These are phyloP conservation scores for Aspergillus phoenicis DNA, from an alignment of 2,329 filamentous ascomycete species.

Conservation along the genomic window DNA sequence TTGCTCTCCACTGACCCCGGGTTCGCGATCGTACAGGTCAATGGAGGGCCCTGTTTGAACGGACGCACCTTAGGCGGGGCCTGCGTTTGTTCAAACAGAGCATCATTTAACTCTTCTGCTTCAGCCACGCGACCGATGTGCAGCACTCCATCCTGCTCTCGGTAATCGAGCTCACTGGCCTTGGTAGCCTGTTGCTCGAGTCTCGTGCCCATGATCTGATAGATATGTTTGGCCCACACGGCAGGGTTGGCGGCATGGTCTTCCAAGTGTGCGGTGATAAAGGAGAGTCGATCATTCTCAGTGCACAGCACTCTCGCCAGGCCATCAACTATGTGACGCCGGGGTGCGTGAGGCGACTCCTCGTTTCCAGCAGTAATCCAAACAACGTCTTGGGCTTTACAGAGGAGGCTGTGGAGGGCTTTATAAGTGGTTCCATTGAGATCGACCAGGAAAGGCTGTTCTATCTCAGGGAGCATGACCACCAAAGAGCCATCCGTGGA, in stretches of 20 bases:
- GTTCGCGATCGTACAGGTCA: not conserved
- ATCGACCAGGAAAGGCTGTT: not conserved
- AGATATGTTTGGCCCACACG: not conserved
- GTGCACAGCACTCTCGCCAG: not conserved
- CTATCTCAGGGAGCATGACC: not conserved
- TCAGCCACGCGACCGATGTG: not conserved
- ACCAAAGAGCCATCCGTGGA: not conserved
- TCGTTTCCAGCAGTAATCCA: not conserved
- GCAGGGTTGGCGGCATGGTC: not conserved
- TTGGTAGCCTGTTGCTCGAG: not conserved
- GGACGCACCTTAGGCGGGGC: not conserved
- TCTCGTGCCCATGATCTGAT: not conserved
- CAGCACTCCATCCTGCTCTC: not conserved
- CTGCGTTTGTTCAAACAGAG: not conserved
- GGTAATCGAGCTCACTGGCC: not conserved
- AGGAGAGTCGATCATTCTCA: not conserved
- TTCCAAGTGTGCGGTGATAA: not conserved
- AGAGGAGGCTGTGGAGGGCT: not conserved
- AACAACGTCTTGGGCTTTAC: not conserved
- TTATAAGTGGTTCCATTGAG: not conserved
- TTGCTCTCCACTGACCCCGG: constrained; percentile 3
- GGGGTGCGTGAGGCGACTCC: not conserved
- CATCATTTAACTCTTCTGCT: not conserved
- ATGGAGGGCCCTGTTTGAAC: not conserved
- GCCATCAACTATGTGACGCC: not conserved